Evolutionary conservation across 768 basidiomycete genomes (phyloP).

Genomic region (Termitomyces sp.): DNA sequence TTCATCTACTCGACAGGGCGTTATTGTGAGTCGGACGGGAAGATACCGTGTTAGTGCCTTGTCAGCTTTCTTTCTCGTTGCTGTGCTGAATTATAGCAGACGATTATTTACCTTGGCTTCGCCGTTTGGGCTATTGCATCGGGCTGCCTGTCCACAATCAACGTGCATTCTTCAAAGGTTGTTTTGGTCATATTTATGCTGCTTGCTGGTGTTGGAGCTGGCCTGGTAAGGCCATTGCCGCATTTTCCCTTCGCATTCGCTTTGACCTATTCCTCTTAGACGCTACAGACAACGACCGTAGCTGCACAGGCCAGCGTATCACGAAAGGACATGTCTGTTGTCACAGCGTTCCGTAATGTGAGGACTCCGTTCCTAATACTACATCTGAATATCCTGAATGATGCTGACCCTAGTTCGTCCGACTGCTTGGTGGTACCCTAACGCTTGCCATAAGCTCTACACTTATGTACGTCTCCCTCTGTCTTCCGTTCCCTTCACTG

Average conservation of each 20-base stretch:
- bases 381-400: background rate
- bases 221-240: conserved; percentile 40
- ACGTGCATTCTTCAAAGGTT: conserved; percentile 42
- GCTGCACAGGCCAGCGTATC: conserved; percentile 73
- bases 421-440: conserved; percentile 69
- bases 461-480: conserved; percentile 41
- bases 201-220: conserved; percentile 59
- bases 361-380: conserved; percentile 10
- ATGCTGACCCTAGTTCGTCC: conserved; percentile 48
- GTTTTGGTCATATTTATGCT: conserved; percentile 61
- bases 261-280: conserved; percentile 28
- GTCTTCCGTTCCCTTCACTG: background rate
- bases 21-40: conserved; percentile 63
- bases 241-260: conserved; percentile 2
- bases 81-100: conserved; percentile 27
- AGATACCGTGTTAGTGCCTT: conserved; percentile 46
- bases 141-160: conserved; percentile 68
- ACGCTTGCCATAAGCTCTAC: conserved; percentile 62
- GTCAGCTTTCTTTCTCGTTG: background rate
- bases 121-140: conserved; percentile 67
- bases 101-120: conserved; percentile 63
- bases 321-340: conserved; percentile 73
- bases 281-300: conserved; percentile 63
- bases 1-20: conserved; percentile 39
- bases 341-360: conserved; percentile 67